These are phyloP conservation scores for Neurospora terricola DNA, from an alignment of 495 filamentous ascomycete genomes.

Conservation along the genomic window DNA sequence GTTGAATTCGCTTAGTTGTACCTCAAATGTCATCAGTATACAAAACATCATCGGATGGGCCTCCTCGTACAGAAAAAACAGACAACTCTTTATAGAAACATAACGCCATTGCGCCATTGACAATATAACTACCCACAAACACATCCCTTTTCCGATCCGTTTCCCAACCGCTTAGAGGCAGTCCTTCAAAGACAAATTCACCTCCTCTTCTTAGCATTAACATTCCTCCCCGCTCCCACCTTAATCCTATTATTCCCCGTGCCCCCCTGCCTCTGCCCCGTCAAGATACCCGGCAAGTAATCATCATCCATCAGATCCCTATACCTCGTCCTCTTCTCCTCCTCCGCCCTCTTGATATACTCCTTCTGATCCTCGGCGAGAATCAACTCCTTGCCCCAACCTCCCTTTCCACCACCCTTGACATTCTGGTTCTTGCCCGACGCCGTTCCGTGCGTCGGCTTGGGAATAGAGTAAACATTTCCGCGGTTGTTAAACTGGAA, in stretches of 20 bases:
- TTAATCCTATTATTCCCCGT: constrained; percentile 55
- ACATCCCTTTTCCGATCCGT: no score
- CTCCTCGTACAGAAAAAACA: no score
- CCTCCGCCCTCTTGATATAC: constrained; percentile 54
- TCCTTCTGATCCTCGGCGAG: constrained; percentile 96
- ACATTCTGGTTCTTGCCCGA: constrained; percentile 53
- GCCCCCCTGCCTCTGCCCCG: constrained; percentile 50
- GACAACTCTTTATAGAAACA: no score
- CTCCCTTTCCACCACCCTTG: constrained; percentile 73
- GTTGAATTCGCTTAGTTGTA: no score
- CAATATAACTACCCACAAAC: no score
- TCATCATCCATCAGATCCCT: constrained; percentile 91
- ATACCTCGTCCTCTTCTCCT: constrained; percentile 56
- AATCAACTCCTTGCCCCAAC: constrained; percentile 73
- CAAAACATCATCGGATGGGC: no score
- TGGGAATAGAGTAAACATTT: constrained; percentile 82
- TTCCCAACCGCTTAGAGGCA: no score
- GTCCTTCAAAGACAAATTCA: no score
- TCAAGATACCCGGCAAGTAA: constrained; percentile 78
- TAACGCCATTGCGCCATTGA: no score
- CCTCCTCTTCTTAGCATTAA: constrained; percentile 68
- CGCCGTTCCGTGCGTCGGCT: constrained; percentile 69
- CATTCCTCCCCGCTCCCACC: constrained; percentile 76
- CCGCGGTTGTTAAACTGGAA: constrained; percentile 94
- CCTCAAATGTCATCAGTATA: no score